Percentiles rank a stretch among this genome's conserved stretches.
phyloP scores from a whole-genome alignment of 768 basidiomycete species.

The Auricularia cornea region DNA sequence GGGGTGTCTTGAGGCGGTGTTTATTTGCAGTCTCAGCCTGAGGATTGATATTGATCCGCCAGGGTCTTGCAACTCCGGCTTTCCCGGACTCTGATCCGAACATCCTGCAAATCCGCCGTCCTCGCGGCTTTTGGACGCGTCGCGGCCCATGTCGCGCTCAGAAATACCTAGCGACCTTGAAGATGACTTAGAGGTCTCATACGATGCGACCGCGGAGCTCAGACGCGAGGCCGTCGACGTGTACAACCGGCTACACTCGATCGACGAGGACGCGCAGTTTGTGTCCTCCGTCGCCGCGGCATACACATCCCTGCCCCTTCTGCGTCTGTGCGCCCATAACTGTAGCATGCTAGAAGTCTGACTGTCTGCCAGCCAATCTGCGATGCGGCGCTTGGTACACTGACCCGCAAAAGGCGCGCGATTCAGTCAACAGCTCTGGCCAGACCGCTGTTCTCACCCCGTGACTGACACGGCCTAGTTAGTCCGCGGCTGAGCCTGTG shows the following conservation, averaged over 20 bases:
- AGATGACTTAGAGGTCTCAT: no score
- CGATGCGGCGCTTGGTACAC: slow-evolving; percentile 95
- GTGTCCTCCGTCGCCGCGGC: slow-evolving; percentile 44
- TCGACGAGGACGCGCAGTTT: slow-evolving; percentile 67
- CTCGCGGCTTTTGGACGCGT: no score
- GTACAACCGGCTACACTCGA: slow-evolving; percentile 83
- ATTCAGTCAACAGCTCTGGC: slow-evolving; percentile 1
- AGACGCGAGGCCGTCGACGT: slow-evolving; percentile 67
- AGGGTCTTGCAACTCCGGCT: no score
- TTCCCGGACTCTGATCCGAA: no score
- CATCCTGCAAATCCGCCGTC: no score
- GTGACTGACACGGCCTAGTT: slow-evolving; percentile 16
- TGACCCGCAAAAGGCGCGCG: slow-evolving; percentile 54
- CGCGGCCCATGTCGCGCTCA: no score
- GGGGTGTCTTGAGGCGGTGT: no score
- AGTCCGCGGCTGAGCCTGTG: slow-evolving; percentile 27
- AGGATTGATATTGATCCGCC: no score
- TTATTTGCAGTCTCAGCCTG: no score
- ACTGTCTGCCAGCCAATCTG: slow-evolving; percentile 59
- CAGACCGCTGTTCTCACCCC: not conserved
- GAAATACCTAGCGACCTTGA: no score
- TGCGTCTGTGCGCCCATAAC: slow-evolving; percentile 38
- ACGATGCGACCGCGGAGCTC: slow-evolving; percentile 37
- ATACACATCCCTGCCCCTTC: slow-evolving; percentile 44
- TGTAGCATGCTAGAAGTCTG: not conserved